Evolutionary conservation across 2,329 filamentous ascomycete genomes (phyloP).

Genomic region (Thermothelomyces thermophilus): DNA sequence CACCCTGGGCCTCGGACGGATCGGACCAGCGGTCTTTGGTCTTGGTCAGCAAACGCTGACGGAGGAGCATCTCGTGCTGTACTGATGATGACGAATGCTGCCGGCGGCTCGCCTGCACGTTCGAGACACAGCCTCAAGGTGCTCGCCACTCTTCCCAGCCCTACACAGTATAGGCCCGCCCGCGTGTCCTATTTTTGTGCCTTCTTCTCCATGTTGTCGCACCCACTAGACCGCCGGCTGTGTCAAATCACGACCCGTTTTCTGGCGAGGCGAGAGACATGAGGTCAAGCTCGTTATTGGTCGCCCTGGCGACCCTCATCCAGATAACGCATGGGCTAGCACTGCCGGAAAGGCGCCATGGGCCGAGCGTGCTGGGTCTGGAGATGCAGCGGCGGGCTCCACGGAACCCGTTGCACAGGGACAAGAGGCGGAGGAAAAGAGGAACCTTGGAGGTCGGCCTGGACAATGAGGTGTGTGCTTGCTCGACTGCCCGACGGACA

Average conservation of each 20-base stretch:
- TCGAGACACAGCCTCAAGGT: constrained; percentile 6
- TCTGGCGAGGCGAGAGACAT: constrained; percentile 29
- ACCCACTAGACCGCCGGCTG: neutral
- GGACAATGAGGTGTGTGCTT: constrained; percentile 52
- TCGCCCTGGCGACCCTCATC: constrained; percentile 28
- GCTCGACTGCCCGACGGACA: no score
- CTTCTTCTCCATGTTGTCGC: neutral
- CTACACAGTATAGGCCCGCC: neutral
- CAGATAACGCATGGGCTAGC: constrained; percentile 25
- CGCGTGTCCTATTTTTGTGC: neutral
- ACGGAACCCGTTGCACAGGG: constrained; percentile 37
- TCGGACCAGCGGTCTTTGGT: neutral
- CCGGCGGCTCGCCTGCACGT: neutral
- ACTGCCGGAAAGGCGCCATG: constrained; percentile 29
- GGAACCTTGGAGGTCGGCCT: constrained; percentile 39
- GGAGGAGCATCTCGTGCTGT: neutral
- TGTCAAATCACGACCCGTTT: neutral
- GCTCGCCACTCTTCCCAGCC: neutral
- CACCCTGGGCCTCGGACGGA: constrained; percentile 1
- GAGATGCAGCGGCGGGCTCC: constrained; percentile 37
- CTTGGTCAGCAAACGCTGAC: neutral
- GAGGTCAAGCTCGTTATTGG: constrained; percentile 31
- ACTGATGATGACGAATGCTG: constrained; percentile 1
- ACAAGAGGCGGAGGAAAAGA: constrained; percentile 42
- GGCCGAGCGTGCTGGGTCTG: constrained; percentile 41